Base-by-base conservation (phyloP, 1,284 basidiomycete genomes). In the Cystobasidium pallidum region DNA sequence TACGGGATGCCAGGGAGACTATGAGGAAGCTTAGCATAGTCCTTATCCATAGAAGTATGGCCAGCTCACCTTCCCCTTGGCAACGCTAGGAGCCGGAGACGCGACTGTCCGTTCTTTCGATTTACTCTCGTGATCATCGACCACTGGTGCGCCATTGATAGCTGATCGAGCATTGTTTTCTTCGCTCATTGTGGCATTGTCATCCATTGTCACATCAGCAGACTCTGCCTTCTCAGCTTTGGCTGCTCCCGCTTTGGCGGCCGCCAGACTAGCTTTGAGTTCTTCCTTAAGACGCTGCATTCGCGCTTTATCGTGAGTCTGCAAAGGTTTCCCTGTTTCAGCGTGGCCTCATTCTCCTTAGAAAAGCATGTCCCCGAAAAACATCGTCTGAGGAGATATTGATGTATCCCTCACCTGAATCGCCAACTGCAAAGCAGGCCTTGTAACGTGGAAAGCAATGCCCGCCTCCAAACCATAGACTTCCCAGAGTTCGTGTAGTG, bases 361-460 rank as follows among this genome's bases (percentile, higher is more conserved):
- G n/a, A n/a, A n/a, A n/a, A n/a, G n/a, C n/a, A n/a, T n/a, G n/a
- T n/a, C n/a, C n/a, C n/a, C n/a, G n/a, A n/a, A n/a, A n/a, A n/a
- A n/a, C n/a, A n/a, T n/a, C n/a, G n/a, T n/a, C n/a, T n/a, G n/a
- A n/a, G n/a, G n/a, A n/a, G n/a, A n/a, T n/a, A 51, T 15, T 28
- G 41, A 13, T 15, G 54, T 13, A 66, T 57, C n/a, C 57, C 61
- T 43, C 34, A 75, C 75, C 55, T 77, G 81, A 64, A 92, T 83
- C 39, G 84, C 82, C 2, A 82, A 81, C 74, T 90, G 87, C 32
- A 94, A 84, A 72, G 90, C 88, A 3, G 93, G 92, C 10, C 94
- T 87, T 57, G 92, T 86, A 67, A 96, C 89, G 78, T 93, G 91
- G 90, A 96, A 95, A 68, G 91, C 91, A 72, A 94, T 88, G 11